phyloP scores from a whole-genome alignment of 1,284 basidiomycete species.

The Cutaneotrichosporon cutaneum region DNA sequence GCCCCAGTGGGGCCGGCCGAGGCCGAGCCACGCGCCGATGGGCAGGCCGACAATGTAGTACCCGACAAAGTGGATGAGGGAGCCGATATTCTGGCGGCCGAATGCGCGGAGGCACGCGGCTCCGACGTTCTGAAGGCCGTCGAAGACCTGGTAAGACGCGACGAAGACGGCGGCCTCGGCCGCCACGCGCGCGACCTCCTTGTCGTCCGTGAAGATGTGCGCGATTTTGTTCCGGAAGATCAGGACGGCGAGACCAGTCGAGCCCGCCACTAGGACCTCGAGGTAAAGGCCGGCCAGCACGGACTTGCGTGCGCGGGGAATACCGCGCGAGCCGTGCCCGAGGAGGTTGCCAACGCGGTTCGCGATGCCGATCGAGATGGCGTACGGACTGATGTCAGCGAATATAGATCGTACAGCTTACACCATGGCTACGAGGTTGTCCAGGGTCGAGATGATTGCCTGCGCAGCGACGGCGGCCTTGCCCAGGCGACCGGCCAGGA shows the following conservation, averaged over 20 bases:
- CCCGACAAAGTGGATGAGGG: conserved; percentile 29
- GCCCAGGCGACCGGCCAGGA: conserved; percentile 36
- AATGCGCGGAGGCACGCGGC: conserved; percentile 36
- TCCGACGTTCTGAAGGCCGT: conserved; percentile 34
- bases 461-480: conserved; percentile 34
- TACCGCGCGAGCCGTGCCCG: conserved; percentile 30
- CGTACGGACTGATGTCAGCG: conserved; percentile 22
- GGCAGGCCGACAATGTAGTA: conserved; percentile 35
- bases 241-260: conserved; percentile 22
- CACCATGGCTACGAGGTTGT: conserved; percentile 26
- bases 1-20: conserved; percentile 26
- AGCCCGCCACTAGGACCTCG: conserved; percentile 24
- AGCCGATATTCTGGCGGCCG: conserved; percentile 32
- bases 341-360: conserved; percentile 38
- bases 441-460: conserved; percentile 30
- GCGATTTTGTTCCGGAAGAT: conserved; percentile 27
- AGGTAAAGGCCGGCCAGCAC: conserved; percentile 32
- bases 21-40: conserved; percentile 30
- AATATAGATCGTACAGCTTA: background rate
- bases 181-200: conserved; percentile 26
- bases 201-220: conserved; percentile 28
- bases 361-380: conserved; percentile 29
- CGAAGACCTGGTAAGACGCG: conserved; percentile 30
- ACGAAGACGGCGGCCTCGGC: conserved; percentile 27
- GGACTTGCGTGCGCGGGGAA: conserved; percentile 26